These are phyloP conservation scores for Fusarium sp. DNA, from an alignment of 2,329 filamentous ascomycete species.

Conservation along the genomic window DNA sequence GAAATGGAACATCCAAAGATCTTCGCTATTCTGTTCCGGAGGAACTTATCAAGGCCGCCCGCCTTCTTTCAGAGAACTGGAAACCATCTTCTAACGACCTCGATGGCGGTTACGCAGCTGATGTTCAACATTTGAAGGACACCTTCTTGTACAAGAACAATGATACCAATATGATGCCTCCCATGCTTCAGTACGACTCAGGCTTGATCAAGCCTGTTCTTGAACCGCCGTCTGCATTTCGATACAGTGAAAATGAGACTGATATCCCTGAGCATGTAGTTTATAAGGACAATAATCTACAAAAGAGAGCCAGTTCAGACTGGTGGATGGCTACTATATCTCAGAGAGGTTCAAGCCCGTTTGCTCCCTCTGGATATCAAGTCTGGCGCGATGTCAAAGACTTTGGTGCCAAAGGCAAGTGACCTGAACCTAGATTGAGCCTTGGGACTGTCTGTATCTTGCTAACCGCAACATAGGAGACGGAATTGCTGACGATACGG, in stretches of 20 bases:
- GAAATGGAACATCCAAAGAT: background rate
- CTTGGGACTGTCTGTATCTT: background rate
- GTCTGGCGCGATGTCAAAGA: conserved; percentile 52
- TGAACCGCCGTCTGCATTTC: background rate
- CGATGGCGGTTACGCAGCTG: background rate
- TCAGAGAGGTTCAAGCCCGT: background rate
- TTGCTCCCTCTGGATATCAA: background rate
- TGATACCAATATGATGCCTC: background rate
- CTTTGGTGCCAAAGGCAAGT: conserved; percentile 44
- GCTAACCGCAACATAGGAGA: conserved; percentile 20
- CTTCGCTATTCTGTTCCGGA: background rate
- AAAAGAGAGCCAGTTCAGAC: background rate
- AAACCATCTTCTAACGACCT: background rate
- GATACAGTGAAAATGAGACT: background rate
- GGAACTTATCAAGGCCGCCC: background rate
- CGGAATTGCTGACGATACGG: conserved; percentile 59
- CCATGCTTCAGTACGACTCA: background rate
- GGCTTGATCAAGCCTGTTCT: background rate
- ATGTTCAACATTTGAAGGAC: background rate
- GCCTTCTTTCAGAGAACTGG: background rate
- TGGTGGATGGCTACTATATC: background rate
- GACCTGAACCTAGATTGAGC: background rate
- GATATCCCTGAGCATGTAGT: background rate
- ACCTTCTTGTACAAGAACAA: background rate
- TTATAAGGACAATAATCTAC: background rate